A percentile compares a stretch with the other conserved stretches of the same genome.
Evolutionary conservation across 345 rosid species (phyloP).

Genomic region (Lepidium sativum): DNA sequence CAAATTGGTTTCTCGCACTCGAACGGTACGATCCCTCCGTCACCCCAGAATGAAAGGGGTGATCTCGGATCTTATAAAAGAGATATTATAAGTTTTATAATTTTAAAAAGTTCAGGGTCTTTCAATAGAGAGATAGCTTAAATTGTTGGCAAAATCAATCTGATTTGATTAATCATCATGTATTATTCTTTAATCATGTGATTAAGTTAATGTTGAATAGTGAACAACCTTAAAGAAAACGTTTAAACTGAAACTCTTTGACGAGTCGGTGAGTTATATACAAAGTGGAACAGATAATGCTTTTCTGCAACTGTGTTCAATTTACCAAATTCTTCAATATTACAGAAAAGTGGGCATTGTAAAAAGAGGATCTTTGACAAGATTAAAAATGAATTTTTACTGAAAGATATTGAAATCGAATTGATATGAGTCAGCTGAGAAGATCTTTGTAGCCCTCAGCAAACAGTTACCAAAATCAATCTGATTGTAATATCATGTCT

Average conservation of each 20-base stretch:
- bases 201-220: background rate
- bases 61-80: too few relatives aligned
- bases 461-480: background rate
- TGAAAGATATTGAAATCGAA: background rate
- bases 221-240: background rate
- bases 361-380: background rate
- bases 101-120: background rate
- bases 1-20: too few relatives aligned
- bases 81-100: too few relatives aligned
- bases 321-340: background rate
- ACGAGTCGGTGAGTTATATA: background rate
- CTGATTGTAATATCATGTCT: background rate
- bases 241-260: background rate
- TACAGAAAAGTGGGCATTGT: background rate
- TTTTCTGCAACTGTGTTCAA: too few relatives aligned
- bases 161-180: background rate
- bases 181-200: background rate
- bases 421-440: background rate
- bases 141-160: slow-evolving; percentile 21
- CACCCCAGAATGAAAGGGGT: too few relatives aligned
- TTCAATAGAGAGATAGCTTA: slow-evolving; percentile 1
- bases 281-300: too few relatives aligned
- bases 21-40: too few relatives aligned
- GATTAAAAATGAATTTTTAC: background rate
- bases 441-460: background rate